phyloP scores from a whole-genome alignment of 352 stramenopile species.

The Phytophthora tubulina region DNA sequence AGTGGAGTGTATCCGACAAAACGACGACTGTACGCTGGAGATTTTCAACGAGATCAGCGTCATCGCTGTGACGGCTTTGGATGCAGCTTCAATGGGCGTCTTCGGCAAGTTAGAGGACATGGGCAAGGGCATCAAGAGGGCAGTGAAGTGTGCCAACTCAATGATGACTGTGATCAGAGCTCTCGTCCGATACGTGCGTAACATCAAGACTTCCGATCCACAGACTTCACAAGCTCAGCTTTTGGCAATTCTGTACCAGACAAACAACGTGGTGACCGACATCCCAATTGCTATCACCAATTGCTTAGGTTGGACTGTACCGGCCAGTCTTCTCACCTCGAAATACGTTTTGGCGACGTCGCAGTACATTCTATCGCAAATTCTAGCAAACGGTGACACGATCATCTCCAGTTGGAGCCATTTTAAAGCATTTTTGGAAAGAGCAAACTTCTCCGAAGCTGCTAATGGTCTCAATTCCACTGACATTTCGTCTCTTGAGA shows the following conservation, averaged over 20 bases:
- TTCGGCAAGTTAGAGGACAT: slow-evolving; percentile 46
- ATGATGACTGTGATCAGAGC: slow-evolving; percentile 25
- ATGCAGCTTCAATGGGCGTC: slow-evolving; percentile 42
- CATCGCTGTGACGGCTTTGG: slow-evolving; percentile 42
- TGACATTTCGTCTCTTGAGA: slow-evolving; percentile 36
- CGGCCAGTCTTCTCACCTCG: slow-evolving; percentile 2
- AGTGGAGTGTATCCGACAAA: slow-evolving; percentile 58
- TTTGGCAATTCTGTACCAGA: slow-evolving; percentile 21
- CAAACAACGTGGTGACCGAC: slow-evolving; percentile 28
- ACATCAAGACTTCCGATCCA: slow-evolving; percentile 19
- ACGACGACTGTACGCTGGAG: slow-evolving; percentile 46
- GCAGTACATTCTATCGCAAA: slow-evolving; percentile 29
- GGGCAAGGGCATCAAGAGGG: slow-evolving; percentile 11
- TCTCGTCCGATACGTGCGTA: slow-evolving; percentile 26
- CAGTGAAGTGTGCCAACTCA: slow-evolving; percentile 21
- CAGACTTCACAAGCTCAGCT: slow-evolving; percentile 21
- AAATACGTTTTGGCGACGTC: slow-evolving; percentile 22
- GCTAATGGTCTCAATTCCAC: slow-evolving; percentile 23
- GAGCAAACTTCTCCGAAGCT: slow-evolving; percentile 21
- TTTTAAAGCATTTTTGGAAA: slow-evolving; percentile 20
- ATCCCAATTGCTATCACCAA: slow-evolving; percentile 23
- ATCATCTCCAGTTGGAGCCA: slow-evolving; percentile 28
- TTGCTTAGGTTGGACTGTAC: slow-evolving; percentile 11
- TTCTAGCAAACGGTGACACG: slow-evolving; percentile 14
- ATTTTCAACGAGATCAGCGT: slow-evolving; percentile 49